These are phyloP conservation scores for Tetrahymena malaccensis DNA, from an alignment of 73 alveolate genomes.

Conservation along the genomic window DNA sequence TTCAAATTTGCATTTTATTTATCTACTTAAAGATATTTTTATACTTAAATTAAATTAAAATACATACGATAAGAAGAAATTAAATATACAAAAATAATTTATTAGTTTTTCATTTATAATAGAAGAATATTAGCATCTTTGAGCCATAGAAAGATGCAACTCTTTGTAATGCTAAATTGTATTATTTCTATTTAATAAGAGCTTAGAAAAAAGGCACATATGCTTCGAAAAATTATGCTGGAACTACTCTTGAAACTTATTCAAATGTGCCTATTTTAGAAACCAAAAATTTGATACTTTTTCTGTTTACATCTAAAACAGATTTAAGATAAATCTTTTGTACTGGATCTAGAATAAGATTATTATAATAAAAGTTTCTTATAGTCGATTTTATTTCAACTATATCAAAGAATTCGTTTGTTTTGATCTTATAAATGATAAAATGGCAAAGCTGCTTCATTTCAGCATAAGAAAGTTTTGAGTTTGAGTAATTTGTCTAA, in stretches of 20 bases:
- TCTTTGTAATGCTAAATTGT: neutral
- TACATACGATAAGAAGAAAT: neutral
- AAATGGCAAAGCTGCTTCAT: constrained; percentile 20
- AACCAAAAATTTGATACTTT: neutral
- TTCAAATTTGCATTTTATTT: too few species aligned
- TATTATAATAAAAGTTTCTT: neutral
- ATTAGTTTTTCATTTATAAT: neutral
- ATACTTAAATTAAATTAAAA: too few species aligned
- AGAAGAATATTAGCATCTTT: neutral
- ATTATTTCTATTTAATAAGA: neutral
- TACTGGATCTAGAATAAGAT: neutral
- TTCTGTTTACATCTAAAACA: neutral
- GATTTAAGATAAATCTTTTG: neutral
- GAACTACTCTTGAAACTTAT: neutral
- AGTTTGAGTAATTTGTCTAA: constrained; percentile 25
- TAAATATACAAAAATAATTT: neutral
- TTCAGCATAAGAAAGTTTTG: constrained; percentile 15
- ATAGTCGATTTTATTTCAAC: neutral
- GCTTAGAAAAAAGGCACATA: neutral
- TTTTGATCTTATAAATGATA: constrained; percentile 17
- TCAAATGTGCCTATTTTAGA: neutral
- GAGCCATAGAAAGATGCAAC: neutral
- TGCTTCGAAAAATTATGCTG: neutral
- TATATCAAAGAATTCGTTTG: constrained; percentile 11
- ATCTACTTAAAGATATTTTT: too few species aligned